phyloP scores from a whole-genome alignment of 805 yeast genomes.

The Candida chilensis region DNA sequence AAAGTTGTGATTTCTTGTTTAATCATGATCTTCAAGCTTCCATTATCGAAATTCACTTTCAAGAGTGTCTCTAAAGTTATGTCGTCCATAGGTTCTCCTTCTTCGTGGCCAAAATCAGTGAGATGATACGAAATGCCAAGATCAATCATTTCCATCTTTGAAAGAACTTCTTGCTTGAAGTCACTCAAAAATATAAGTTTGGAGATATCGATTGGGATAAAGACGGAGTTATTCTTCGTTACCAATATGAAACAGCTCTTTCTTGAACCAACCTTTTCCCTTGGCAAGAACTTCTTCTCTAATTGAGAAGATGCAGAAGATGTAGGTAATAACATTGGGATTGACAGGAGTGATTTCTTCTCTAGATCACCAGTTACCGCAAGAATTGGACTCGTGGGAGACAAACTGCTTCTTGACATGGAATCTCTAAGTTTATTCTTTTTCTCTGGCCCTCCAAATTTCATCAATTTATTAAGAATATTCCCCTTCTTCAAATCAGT shows the following conservation, averaged over 20 bases:
- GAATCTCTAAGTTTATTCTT: neutral
- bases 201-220: constrained; percentile 37
- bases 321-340: too few relatives aligned
- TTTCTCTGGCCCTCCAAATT: neutral
- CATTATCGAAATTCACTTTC: constrained; percentile 17
- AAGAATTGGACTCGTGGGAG: constrained; percentile 1
- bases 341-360: too few relatives aligned
- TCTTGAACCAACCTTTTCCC: constrained; percentile 7
- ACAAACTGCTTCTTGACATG: neutral
- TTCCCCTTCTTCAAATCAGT: neutral
- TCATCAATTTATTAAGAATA: neutral
- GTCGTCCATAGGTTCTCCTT: constrained; percentile 50
- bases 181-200: constrained; percentile 14
- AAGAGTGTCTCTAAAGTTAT: constrained; percentile 27
- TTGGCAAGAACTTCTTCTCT: too few relatives aligned
- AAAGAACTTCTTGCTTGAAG: constrained; percentile 29
- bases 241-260: constrained; percentile 39
- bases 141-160: constrained; percentile 22
- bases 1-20: constrained; percentile 5
- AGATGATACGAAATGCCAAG: constrained; percentile 39
- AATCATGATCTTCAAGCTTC: constrained; percentile 10
- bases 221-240: constrained; percentile 55
- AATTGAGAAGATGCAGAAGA: too few relatives aligned
- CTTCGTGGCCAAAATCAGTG: constrained; percentile 58
- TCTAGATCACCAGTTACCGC: too few relatives aligned